phyloP scores from a whole-genome alignment of 257 asterid genomes.

The Jasminum sambac region DNA sequence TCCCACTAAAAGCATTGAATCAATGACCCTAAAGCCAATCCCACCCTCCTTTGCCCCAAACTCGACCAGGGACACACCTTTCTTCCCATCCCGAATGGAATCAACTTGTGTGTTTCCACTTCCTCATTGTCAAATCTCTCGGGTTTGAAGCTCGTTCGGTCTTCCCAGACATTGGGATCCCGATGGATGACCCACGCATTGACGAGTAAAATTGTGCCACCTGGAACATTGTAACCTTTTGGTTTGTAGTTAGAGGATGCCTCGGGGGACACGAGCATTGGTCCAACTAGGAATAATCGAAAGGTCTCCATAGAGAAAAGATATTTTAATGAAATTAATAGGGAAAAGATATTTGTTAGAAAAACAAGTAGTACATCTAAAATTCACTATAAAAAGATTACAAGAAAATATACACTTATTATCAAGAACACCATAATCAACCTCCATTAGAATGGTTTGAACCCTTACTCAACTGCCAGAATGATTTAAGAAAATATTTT shows the following conservation, averaged over 20 bases:
- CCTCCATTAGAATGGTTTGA: no score
- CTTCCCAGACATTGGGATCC: conserved; percentile 40
- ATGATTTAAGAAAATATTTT: no score
- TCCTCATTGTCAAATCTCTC: conserved; percentile 39
- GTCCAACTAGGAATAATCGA: conserved; percentile 32
- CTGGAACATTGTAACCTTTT: conserved; percentile 42
- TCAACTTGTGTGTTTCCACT: conserved; percentile 26
- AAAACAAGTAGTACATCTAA: no score
- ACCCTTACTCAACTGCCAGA: no score
- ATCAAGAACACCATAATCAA: no score
- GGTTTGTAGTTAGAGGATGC: conserved; percentile 36
- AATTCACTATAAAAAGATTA: no score
- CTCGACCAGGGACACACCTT: conserved; percentile 46
- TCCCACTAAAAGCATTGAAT: conserved; percentile 48
- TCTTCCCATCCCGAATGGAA: conserved; percentile 48
- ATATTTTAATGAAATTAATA: no score
- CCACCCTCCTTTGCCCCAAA: conserved; percentile 38
- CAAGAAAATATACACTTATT: no score
- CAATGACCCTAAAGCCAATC: conserved; percentile 35
- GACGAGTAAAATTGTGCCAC: conserved; percentile 35
- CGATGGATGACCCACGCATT: conserved; percentile 46
- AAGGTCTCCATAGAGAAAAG: conserved; percentile 27
- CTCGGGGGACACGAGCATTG: conserved; percentile 40
- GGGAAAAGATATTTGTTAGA: no score
- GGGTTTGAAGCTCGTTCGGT: conserved; percentile 36